Base-by-base conservation (phyloP, 2,329 filamentous ascomycete species). In the Fusarium solani-melongenae region DNA sequence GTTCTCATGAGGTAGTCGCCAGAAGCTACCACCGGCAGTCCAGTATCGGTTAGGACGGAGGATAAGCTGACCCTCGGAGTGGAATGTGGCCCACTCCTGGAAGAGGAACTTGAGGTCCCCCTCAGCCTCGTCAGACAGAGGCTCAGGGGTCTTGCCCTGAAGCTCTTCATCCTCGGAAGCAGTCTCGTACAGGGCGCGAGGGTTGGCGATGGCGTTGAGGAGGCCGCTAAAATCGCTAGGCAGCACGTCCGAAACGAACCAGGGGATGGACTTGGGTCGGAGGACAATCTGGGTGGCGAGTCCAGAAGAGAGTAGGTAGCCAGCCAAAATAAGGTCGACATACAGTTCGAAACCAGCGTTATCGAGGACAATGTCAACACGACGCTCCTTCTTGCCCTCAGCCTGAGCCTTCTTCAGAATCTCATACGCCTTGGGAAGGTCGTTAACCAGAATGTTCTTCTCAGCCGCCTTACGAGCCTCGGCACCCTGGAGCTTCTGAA, bases 291-390 rank as follows among this genome's bases (percentile, higher is more conserved):
- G 91, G 0, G 95, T 98, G 0, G 96, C 96, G 7, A 99, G 90
- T 1, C 93, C 94, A 0, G 94, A 88, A 1, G 94, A 92, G 8
- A 99, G 88, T 15, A 99, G 88, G 81, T 97, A 99, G 1, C 95
- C 96, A 0, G 94, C 95, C 2, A 99, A 88, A 66, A 98, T 92
- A 11, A 99, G 88, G 80, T 99, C 96, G 74, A 98, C 96, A 80
- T 95, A 99, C 14, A 99, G 89, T 86, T 99, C 96, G 80, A 99
- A 99, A 7, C 96, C 96, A 22, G 96, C 94, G 77, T 99, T 99
- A 82, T 99, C 96, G 6, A 99, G 92, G 3, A 99, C 93, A 73
- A 99, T 96, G 78, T 99, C 96, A 3, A 99, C 92, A 17, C 94
- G 89, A 39, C 95, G 89, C 74, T 95, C 92, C 69, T 87, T 85